Base-by-base conservation (phyloP, 2,329 filamentous ascomycete genomes). In the Pseudogymnoascus sp. region DNA sequence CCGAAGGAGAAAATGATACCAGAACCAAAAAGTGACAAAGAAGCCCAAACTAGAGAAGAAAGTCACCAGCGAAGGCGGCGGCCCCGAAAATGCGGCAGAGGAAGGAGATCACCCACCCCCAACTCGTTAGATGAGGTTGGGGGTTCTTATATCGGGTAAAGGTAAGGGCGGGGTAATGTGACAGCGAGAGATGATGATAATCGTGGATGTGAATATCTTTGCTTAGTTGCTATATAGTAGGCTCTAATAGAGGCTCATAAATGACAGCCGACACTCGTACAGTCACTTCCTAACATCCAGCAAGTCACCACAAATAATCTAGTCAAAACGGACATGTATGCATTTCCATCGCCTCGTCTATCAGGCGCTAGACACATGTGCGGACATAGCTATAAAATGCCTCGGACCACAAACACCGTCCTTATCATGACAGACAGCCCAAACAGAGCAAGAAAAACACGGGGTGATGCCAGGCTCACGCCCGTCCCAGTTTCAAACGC, bases 31-130 rank as follows among this genome's bases (percentile, higher is more conserved):
- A 14, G 60, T 42, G 56, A 67, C 67, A 38, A 49, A 63, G 68
- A 84, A 80, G 73, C 82, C 84, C 12, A 76, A 82, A 3, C 86
- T 86, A 69, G 82, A 14, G 6, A 66, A 66, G 42, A 67, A 67
- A 21, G 63, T 66, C 3, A 74, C 70, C 21, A 72, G 76, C 77
- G 28, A 74, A 73, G 56, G 80, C 78, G 53, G 80, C 78, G 2
- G 67, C 70, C 18, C 65, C 68, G 7, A 64, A 64, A 38, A 73
- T 73, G 65, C 65, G 69, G 21, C 70, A 72, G 62, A 73, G 71
- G 67, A 72, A 71, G 62, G 65, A 66, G 46, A 59, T 65, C 11
- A 69, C 67, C 1, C 66, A 69, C 67, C 1, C 66, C 67, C n/a
- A 59, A 16, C 14, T 63, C 64, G 12, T 34, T 34, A 1, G 66